Evolutionary conservation across 208 protist species (phyloP).

Genomic region (Trypanosoma avium): DNA sequence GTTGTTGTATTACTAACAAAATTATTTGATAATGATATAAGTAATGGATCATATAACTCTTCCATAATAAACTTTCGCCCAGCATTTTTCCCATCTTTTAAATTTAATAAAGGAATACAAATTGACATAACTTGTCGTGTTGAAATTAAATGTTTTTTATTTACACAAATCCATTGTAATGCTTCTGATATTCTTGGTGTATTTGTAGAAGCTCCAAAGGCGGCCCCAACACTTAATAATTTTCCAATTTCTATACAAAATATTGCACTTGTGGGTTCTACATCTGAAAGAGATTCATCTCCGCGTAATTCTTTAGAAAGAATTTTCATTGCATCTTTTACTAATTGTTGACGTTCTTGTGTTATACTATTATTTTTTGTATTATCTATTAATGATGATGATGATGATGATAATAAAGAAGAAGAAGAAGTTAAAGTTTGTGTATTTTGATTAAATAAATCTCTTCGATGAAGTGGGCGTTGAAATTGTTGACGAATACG

Average conservation of each 20-base stretch:
- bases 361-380: too few species aligned
- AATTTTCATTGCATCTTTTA: constrained; percentile 54
- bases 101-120: constrained; percentile 57
- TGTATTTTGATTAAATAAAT: background rate
- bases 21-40: constrained; percentile 8
- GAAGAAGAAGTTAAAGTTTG: constrained; percentile 16
- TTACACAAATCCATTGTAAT: constrained; percentile 48
- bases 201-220: constrained; percentile 64
- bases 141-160: constrained; percentile 42
- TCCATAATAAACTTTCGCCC: constrained; percentile 52
- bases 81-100: constrained; percentile 53
- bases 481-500: constrained; percentile 41
- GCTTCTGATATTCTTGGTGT: constrained; percentile 56
- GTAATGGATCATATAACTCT: constrained; percentile 33
- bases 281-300: constrained; percentile 59
- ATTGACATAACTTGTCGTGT: constrained; percentile 82
- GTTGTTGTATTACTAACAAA: background rate
- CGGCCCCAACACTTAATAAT: constrained; percentile 54
- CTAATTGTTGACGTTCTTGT: constrained; percentile 30
- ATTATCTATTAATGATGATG: too few species aligned
- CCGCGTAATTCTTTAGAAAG: constrained; percentile 51
- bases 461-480: constrained; percentile 21
- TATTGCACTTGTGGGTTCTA: constrained; percentile 27
- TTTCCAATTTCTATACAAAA: constrained; percentile 81
- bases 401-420: constrained; percentile 19